Percentiles rank a stretch among this genome's conserved stretches.
These are phyloP conservation scores for Beauveria sp. DNA, from an alignment of 2,329 filamentous ascomycete genomes.

Conservation along the genomic window DNA sequence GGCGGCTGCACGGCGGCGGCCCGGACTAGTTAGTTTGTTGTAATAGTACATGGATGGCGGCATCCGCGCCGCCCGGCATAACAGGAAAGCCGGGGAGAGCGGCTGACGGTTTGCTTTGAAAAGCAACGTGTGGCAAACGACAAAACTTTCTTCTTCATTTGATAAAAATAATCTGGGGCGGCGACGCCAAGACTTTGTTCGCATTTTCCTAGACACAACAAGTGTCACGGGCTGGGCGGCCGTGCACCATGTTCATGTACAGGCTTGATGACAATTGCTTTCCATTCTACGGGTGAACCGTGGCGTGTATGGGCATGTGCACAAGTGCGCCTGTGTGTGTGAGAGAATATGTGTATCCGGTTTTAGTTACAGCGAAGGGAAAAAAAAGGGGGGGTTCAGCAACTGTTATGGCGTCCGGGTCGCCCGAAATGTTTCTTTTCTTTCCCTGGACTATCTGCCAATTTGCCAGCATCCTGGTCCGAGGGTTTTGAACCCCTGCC, in stretches of 20 bases:
- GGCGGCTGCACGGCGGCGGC: background rate
- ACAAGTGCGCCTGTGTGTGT: background rate
- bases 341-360: background rate
- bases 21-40: no score
- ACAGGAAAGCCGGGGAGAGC: no score
- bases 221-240: background rate
- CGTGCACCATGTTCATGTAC: background rate
- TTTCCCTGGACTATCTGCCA: background rate
- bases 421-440: background rate
- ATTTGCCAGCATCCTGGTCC: background rate
- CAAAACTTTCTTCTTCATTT: background rate
- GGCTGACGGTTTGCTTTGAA: background rate
- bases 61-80: no score
- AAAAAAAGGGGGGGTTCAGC: background rate
- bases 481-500: background rate
- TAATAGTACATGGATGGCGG: no score
- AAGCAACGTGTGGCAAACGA: background rate
- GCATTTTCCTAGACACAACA: background rate
- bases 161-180: background rate
- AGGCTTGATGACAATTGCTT: background rate
- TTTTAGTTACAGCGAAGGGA: background rate
- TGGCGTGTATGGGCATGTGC: background rate
- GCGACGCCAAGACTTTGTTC: background rate
- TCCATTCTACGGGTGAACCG: background rate
- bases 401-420: background rate